A percentile compares a stretch with the other conserved stretches of the same genome.
Conservation (phyloP, 2,329 filamentous ascomycete genomes). For the Aspergillus ruber region DNA sequence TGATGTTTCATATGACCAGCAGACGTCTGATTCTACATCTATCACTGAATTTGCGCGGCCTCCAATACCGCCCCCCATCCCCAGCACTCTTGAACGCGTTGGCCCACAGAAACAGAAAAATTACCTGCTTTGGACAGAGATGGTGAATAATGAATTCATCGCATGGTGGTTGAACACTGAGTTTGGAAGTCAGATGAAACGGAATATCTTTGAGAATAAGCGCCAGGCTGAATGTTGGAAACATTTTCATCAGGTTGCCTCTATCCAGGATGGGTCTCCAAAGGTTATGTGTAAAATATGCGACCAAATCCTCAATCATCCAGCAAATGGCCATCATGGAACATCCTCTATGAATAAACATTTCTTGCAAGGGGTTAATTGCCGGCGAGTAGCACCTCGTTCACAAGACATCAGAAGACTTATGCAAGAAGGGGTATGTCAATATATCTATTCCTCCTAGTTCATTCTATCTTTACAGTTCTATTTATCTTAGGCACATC, state of each 20-base stretch:
- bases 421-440: not conserved
- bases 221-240: not conserved
- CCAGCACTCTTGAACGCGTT: conserved; percentile 3
- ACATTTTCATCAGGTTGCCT: not conserved
- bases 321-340: not conserved
- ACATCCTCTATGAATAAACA: not conserved
- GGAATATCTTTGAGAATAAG: conserved; percentile 6
- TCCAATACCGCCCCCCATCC: not conserved
- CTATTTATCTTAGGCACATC: not conserved
- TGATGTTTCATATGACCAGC: not conserved
- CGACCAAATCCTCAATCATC: not conserved
- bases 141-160: conserved; percentile 5
- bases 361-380: not conserved
- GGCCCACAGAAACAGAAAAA: conserved; percentile 2
- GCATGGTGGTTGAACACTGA: conserved; percentile 1
- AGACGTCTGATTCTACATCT: not conserved
- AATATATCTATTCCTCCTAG: not conserved
- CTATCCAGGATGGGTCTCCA: not conserved
- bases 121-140: conserved; percentile 7
- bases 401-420: not conserved
- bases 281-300: not conserved
- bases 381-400: not conserved
- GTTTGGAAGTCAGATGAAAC: conserved; percentile 3
- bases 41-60: not conserved
- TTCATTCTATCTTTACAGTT: not conserved